Base-by-base conservation (phyloP, 2,329 filamentous ascomycete genomes). In the Fusarium mundagurra region DNA sequence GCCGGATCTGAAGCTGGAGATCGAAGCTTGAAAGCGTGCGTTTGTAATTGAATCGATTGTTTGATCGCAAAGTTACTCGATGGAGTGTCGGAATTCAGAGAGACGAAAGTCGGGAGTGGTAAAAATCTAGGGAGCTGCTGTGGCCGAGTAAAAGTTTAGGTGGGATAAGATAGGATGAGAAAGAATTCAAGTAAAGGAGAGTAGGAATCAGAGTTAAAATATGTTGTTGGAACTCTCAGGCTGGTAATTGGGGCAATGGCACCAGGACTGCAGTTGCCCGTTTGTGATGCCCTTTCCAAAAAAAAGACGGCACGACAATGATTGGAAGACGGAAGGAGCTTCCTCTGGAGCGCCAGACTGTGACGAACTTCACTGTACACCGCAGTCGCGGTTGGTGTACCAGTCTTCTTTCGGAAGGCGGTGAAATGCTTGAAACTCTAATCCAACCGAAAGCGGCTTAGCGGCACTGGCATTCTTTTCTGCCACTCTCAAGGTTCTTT, bases 301-400 rank as follows among this genome's bases (percentile, higher is more conserved):
- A 73, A 73, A 75, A 61, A 34, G 72, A 75, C 63, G 69, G 61
- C 44, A 62, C 72, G 48, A 63, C 57, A 67, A 66, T 68, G 50
- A 57, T 66, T 65, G 57, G 54, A 66, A 70, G 65, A 65, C 20
- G 39, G 63, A 47, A 72, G 48, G 57, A 69, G 67, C 68, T 74
- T 38, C 22, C 44, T 53, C 55, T 61, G 20, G 39, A 48, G 61
- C 33, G 47, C 50, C 51, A 57, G 60, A 61, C 61, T 58, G 67
- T 50, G 70, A 75, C 57, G 69, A 74, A 61, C 61, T 70, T 71
- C 64, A 55, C 70, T 73, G 66, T 63, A 73, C 61, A 71, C 59
- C 51, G 48, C 39, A 62, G 53, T 71, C 54, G 44, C 47, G 27
- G 34, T n/a, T n/a, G 38, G 31, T 13, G 4, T 22, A 20, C 61